Base-by-base conservation (phyloP, 805 yeast genomes). In the Candida chilensis region DNA sequence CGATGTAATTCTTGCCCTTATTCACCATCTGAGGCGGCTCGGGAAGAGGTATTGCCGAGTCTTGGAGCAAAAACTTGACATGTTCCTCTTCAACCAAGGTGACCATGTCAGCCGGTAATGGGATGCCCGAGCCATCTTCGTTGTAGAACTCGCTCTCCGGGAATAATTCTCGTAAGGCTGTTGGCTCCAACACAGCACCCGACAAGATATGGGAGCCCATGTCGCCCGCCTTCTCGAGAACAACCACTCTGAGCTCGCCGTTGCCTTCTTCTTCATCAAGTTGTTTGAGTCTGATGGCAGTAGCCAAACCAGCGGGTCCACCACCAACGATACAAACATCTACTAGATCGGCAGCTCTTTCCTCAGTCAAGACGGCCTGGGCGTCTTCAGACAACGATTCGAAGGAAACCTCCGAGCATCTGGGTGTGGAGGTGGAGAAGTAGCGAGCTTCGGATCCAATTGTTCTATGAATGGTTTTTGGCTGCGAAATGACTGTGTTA, bases 281-380 rank as follows among this genome's bases (percentile, higher is more conserved):
- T 50, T 88, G 96, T 52, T 92, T 92, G 36, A 86, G 62, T 41
- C 72, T 70, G 38, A 92, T 92, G 9, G 97, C 97, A 2, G 98
- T 80, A 1, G 96, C 88, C 30, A 92, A 61, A 3, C 98, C 98
- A 2, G 97, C 94, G 5, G 97, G 97, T 0, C 98, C 98, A 20
- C 94, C 97, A 26, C 98, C 98, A 2, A 92, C 95, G 30, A 92
- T 86, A 45, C 94, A 83, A 15, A 92, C 95, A 52, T 92, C 98
- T 10, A 85, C 96, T 19, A 74, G 71, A 47, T 92, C 98, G 10
- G 67, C 71, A 5, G 83, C 94, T 33, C 97, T 64, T 38, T 78
- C 84, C 37, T 74, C 79, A 1, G 60, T 60, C 11, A 79, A 54
- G 4, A 57, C 33, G 20, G 57, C 71, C 39, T 59, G 59, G 27